phyloP scores from a whole-genome alignment of 208 protist genomes.

The Trypanosoma brucei region DNA sequence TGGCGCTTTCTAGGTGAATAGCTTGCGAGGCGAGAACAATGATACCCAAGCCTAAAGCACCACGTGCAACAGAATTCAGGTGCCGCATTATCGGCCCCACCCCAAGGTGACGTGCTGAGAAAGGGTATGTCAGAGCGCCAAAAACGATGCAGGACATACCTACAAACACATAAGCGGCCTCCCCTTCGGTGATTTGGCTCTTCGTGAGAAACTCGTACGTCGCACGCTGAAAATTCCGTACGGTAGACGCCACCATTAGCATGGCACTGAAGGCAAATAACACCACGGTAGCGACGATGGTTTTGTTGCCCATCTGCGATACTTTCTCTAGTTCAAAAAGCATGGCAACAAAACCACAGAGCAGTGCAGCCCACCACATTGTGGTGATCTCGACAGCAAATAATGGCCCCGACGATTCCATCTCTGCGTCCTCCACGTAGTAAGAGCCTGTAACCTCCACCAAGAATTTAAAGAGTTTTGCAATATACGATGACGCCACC shows the following conservation, averaged over 20 bases:
- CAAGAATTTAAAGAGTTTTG: constrained; percentile 73
- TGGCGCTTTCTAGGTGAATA: constrained; percentile 18
- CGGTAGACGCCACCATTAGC: constrained; percentile 39
- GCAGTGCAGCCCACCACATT: constrained; percentile 54
- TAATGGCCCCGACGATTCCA: neutral
- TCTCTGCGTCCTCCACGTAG: constrained; percentile 41
- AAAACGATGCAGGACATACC: constrained; percentile 53
- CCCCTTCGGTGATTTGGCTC: constrained; percentile 49
- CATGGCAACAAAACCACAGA: constrained; percentile 42
- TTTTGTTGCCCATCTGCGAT: constrained; percentile 26
- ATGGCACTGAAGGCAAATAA: constrained; percentile 32
- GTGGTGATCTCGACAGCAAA: constrained; percentile 16
- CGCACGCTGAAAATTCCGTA: constrained; percentile 75
- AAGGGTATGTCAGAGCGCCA: constrained; percentile 49
- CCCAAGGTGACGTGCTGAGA: constrained; percentile 42
- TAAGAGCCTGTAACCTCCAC: constrained; percentile 69
- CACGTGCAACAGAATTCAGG: constrained; percentile 4
- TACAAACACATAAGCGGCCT: constrained; percentile 50
- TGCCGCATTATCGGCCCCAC: constrained; percentile 28
- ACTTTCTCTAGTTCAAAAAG: constrained; percentile 52
- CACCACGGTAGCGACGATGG: constrained; percentile 28
- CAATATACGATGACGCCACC: constrained; percentile 67
- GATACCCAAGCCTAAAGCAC: constrained; percentile 15
- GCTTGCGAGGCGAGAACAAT: constrained; percentile 27
- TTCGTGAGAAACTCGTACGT: constrained; percentile 80